Conservation (phyloP, 371 early-diverging fungal species). For the Cokeromyces recurvatus region DNA sequence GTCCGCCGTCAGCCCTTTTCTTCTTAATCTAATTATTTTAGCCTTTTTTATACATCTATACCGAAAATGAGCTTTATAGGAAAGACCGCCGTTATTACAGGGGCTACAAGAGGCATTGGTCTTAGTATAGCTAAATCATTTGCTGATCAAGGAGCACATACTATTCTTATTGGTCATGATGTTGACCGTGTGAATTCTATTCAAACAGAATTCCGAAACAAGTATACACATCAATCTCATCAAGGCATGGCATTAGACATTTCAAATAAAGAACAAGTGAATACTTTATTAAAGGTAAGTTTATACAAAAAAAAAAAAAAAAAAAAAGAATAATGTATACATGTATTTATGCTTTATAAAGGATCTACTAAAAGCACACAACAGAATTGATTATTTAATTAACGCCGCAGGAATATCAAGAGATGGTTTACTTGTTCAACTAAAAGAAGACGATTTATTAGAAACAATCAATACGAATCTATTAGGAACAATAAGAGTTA, state of each 20-base stretch:
- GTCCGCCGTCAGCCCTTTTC: no score
- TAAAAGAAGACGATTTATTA: conserved; percentile 41
- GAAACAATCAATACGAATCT: conserved; percentile 65
- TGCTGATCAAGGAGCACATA: conserved; percentile 52
- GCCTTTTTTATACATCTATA: no score
- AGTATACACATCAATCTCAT: conserved; percentile 22
- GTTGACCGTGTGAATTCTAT: conserved; percentile 31
- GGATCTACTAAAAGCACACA: no score
- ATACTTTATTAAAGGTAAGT: conserved; percentile 39
- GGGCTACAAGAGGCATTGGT: conserved; percentile 79
- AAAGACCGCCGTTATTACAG: conserved; percentile 61
- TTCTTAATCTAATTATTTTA: no score
- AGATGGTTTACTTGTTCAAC: conserved; percentile 53
- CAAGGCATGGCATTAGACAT: conserved; percentile 47
- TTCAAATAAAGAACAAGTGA: conserved; percentile 34
- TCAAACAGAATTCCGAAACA: conserved; percentile 20
- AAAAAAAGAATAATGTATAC: no score
- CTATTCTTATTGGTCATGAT: conserved; percentile 59
- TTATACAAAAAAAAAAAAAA: no score
- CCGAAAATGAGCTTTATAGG: conserved; percentile 33
- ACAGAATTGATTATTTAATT: conserved; percentile 48
- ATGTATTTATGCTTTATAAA: no score
- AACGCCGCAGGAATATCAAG: conserved; percentile 65
- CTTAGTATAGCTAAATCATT: conserved; percentile 56
- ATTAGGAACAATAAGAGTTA: conserved; percentile 67